Conservation (phyloP, 441 rosid species). For the Pelargonium cotyledonis region DNA sequence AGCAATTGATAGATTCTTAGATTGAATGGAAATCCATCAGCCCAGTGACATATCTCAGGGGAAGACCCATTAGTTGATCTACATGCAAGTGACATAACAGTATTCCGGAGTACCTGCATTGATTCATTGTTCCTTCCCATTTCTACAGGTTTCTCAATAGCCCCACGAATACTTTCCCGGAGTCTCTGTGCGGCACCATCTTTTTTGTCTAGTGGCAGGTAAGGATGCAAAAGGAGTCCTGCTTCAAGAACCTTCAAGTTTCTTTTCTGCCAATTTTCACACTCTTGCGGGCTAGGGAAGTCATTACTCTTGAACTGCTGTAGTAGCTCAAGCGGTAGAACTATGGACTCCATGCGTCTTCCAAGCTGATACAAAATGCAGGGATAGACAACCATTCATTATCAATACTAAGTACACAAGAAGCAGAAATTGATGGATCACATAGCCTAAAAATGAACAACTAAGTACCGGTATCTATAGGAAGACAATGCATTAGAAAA, state of each 20-base stretch:
- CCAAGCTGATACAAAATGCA: slow-evolving; percentile 42
- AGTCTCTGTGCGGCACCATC: slow-evolving; percentile 38
- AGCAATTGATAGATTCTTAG: slow-evolving; percentile 49
- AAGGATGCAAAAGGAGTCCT: slow-evolving; percentile 55
- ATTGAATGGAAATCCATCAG: slow-evolving; percentile 59
- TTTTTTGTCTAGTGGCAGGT: slow-evolving; percentile 35
- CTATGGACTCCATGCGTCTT: slow-evolving; percentile 51
- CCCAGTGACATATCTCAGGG: slow-evolving; percentile 60
- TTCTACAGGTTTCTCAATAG: slow-evolving; percentile 41
- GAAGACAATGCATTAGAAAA: not conserved
- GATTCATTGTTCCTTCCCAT: slow-evolving; percentile 45
- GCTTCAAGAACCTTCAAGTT: slow-evolving; percentile 64
- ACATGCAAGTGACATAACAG: slow-evolving; percentile 50
- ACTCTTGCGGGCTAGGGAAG: slow-evolving; percentile 47
- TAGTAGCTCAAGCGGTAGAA: slow-evolving; percentile 60
- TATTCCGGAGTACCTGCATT: slow-evolving; percentile 39
- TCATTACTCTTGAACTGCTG: slow-evolving; percentile 57
- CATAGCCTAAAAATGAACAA: not conserved
- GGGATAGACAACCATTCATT: slow-evolving; percentile 5
- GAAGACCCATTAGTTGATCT: slow-evolving; percentile 37
- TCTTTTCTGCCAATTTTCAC: slow-evolving; percentile 55
- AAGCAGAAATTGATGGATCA: not conserved
- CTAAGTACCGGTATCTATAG: not conserved
- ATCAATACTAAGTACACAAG: not conserved
- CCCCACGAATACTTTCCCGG: slow-evolving; percentile 36